Conservation (phyloP, 306 rosid species). For the Astragalus glycyphyllos region DNA sequence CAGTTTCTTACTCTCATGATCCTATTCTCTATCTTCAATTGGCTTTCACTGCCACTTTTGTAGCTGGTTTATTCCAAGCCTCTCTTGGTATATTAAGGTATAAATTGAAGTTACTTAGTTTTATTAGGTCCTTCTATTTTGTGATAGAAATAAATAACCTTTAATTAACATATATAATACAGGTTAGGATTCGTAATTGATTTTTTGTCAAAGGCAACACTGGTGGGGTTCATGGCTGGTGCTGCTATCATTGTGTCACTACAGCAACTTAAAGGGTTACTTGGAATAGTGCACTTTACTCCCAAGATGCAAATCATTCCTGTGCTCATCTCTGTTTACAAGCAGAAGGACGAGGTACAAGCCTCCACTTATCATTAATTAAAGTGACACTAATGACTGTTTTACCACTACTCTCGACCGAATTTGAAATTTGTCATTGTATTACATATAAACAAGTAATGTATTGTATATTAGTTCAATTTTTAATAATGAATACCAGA, state of each 20-base stretch:
- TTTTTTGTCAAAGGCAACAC: conserved; percentile 91
- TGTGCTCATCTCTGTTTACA: conserved; percentile 69
- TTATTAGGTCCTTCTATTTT: too few relatives aligned
- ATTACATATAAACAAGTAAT: background rate
- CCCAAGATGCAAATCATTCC: conserved; percentile 82
- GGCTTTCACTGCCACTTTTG: conserved; percentile 92
- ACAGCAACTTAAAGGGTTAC: conserved; percentile 92
- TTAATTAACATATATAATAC: too few relatives aligned
- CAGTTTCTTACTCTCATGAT: conserved; percentile 56
- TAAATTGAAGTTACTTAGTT: too few relatives aligned
- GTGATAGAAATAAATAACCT: too few relatives aligned
- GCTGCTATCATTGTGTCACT: conserved; percentile 91
- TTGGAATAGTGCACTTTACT: conserved; percentile 85
- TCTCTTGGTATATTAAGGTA: conserved; percentile 89
- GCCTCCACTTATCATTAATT: too few relatives aligned
- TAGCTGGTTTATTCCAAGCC: conserved; percentile 90
- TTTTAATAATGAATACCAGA: background rate
- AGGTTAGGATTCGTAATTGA: conserved; percentile 91
- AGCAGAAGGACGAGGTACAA: conserved; percentile 64
- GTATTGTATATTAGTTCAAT: background rate
- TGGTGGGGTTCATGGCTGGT: conserved; percentile 93
- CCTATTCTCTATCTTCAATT: conserved; percentile 76
- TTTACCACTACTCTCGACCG: too few relatives aligned
- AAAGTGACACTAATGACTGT: too few relatives aligned
- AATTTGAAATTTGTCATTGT: too few relatives aligned